Evolutionary conservation across 108 stramenopile genomes (phyloP), one percentile per base, ranked within the genome.

Genomic region (Craspedostauros australis): DNA sequence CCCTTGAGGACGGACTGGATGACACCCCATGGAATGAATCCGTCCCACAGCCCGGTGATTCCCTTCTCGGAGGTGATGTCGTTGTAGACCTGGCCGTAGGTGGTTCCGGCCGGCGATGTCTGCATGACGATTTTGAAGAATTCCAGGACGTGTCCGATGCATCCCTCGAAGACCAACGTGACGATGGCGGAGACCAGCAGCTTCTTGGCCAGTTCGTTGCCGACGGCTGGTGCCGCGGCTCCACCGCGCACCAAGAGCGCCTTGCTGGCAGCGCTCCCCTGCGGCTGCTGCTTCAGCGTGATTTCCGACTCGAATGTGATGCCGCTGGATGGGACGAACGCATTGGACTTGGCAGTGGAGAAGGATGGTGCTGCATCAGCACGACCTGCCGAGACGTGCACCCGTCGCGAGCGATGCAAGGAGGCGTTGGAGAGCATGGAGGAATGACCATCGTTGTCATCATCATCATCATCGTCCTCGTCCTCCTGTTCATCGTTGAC

Each of bases 21-120:
- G 39, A 73, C 45, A n/a, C 82, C 81, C 82, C 77, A 84, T 4
- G 82, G 82, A 39, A 76, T 23, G 43, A 84, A 84, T 14, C 82
- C 82, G 46, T 84, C 82, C 73, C 75, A 76, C 22, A 79, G 30
- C 19, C 82, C 82, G 16, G 29, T 46, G 21, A 84, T 24, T 20
- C 82, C 82, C 63, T 84, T 84, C 42, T 65, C 60, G 15, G 24
- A 11, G 2, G 73, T 75, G 54, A 82, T 75, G 4, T 54, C 16
- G 28, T 32, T 46, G 12, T 69, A 11, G 36, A 76, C 44, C 25
- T 30, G 18, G 7, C 21, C 23, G 62, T 76, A 73, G 1, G 47
- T 37, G 33, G 60, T 50, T 9, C 64, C 70, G 26, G 28, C 32
- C 1, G 56, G 36, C 3, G 61, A 29, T 5, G 74, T 77, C 40